Percentiles rank a stretch among this genome's conserved stretches.
Conservation (phyloP, 345 rosid species). For the Carallia pectinifolia region DNA sequence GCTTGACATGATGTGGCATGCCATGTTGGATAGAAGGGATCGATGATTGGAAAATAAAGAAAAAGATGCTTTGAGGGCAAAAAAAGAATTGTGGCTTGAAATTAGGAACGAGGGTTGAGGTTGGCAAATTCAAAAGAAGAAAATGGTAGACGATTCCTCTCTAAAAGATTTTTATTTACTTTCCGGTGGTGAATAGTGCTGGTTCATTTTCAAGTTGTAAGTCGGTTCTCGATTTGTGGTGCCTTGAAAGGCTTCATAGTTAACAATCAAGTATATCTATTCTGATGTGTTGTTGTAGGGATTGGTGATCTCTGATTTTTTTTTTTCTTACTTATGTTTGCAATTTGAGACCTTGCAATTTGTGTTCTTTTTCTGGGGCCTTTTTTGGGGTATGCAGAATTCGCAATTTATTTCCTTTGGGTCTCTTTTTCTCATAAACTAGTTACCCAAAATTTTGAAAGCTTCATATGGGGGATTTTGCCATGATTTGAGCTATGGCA, state of each 20-base stretch:
- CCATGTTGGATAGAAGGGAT: too few species aligned
- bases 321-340: constrained; percentile 42
- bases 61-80: too few species aligned
- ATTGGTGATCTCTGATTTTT: constrained; percentile 33
- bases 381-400: constrained; percentile 31
- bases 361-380: constrained; percentile 17
- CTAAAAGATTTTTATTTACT: background rate
- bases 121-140: too few species aligned
- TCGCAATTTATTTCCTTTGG: constrained; percentile 32
- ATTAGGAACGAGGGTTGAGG: too few species aligned
- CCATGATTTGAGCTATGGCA: constrained; percentile 32
- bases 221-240: constrained; percentile 18
- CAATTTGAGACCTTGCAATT: constrained; percentile 38
- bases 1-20: too few species aligned
- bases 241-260: constrained; percentile 1
- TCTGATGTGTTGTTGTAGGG: background rate
- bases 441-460: background rate
- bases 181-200: constrained; percentile 5
- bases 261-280: constrained; percentile 15
- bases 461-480: constrained; percentile 23
- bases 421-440: constrained; percentile 25
- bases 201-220: constrained; percentile 38
- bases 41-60: too few species aligned
- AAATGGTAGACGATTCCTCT: too few species aligned
- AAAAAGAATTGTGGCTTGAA: too few species aligned